These are phyloP conservation scores for Zygosaccharomyces bailii DNA, from an alignment of 805 yeast genomes.

Conservation along the genomic window DNA sequence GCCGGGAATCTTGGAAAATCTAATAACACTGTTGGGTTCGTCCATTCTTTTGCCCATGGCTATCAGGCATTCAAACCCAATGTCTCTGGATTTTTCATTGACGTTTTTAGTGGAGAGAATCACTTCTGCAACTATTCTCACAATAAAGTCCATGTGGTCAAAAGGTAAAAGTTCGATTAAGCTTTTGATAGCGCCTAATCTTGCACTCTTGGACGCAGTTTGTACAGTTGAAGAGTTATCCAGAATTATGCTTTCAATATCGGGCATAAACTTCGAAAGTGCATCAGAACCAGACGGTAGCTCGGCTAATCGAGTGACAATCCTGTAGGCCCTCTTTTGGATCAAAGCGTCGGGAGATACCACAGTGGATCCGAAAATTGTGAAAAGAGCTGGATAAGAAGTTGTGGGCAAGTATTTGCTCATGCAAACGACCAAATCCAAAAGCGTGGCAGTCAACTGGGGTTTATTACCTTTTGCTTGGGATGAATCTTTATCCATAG, in stretches of 20 bases:
- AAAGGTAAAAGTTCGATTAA: slow-evolving; percentile 62
- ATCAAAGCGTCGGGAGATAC: slow-evolving; percentile 56
- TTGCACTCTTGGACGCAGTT: slow-evolving; percentile 74
- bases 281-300: slow-evolving; percentile 60
- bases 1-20: slow-evolving; percentile 62
- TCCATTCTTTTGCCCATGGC: slow-evolving; percentile 78
- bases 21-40: slow-evolving; percentile 61
- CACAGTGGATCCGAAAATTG: slow-evolving; percentile 73
- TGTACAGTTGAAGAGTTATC: slow-evolving; percentile 56
- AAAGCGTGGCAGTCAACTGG: slow-evolving; percentile 72
- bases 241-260: slow-evolving; percentile 58
- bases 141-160: slow-evolving; percentile 69
- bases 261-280: slow-evolving; percentile 47
- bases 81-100: slow-evolving; percentile 85
- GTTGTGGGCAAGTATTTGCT: slow-evolving; percentile 73
- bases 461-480: slow-evolving; percentile 33
- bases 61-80: slow-evolving; percentile 70
- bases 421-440: slow-evolving; percentile 88
- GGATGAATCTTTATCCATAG: slow-evolving; percentile 57
- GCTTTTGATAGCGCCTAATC: slow-evolving; percentile 64
- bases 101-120: slow-evolving; percentile 87
- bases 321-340: slow-evolving; percentile 88
- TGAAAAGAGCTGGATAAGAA: slow-evolving; percentile 67
- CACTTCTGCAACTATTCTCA: slow-evolving; percentile 78
- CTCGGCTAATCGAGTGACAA: slow-evolving; percentile 67